Evolutionary conservation across 176 grass and related monocot genomes (phyloP), one percentile per base, ranked within the genome.

Genomic region (Hsuehochloa calcarea): DNA sequence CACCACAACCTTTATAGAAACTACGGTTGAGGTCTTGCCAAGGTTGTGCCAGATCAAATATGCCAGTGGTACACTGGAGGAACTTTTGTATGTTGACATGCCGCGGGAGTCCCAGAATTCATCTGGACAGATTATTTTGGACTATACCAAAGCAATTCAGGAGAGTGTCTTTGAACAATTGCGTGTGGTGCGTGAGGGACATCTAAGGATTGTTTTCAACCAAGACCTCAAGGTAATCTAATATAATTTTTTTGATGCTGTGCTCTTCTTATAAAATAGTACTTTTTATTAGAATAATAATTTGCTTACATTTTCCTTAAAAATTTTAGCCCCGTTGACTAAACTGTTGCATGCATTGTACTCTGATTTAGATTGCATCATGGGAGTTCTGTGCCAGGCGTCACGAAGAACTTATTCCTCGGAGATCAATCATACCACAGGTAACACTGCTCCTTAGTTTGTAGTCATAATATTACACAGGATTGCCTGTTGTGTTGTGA

Each of bases 121-220:
- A 71, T 89, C 91, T 47, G 91, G 96, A 51, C 93, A 99, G 84
- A 94, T 99, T 90, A 91, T 99, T 73, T 83, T 99, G 71, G 96
- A 99, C 88, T 99, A 99, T 86, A 78, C 91, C 6, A 99, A 99
- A 81, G 96, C 96, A 29, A 96, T 99, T 65, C 96, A 99, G 65
- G 96, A 99, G 86, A 99, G 90, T 86, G 91, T 99, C 41, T 99
- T 99, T 92, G 96, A 96, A 54, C 96, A 96, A 60, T 69, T 99
- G 45, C 90, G 96, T 37, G 96, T 99, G 22, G 93, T 99, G 75
- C 93, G 96, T 26, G 96, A 99, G 88, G 96, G 93, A 37, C 96
- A 96, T 83, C 82, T 99, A 76, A 92, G 93, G 81, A 92, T 99
- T 75, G 88, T 99, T 90, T 99, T 99, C 88, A 98, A 98, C 85